Evolutionary conservation across 306 rosid species (phyloP).

Genomic region (Crataegus laevigata): DNA sequence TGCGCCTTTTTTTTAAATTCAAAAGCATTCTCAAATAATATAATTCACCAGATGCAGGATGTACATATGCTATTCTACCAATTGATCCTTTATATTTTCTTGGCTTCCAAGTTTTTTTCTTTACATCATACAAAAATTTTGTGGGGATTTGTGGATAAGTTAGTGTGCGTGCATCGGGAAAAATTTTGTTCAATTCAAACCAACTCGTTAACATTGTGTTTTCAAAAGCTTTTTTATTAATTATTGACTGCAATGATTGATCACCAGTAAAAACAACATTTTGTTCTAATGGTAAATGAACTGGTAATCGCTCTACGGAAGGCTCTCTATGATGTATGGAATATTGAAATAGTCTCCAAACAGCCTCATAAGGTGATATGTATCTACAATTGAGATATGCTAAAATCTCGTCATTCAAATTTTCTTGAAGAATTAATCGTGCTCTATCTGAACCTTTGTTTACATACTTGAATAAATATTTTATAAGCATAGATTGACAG

Average conservation of each 20-base stretch:
- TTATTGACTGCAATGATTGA: not conserved
- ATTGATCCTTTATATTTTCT: not conserved
- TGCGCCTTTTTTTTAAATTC: not conserved
- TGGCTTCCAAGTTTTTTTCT: not conserved
- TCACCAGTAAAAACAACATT: too few relatives aligned
- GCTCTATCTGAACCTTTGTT: too few relatives aligned
- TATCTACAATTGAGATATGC: too few relatives aligned
- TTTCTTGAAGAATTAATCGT: too few relatives aligned
- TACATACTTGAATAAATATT: too few relatives aligned
- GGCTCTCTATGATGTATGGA: too few relatives aligned
- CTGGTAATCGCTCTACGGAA: too few relatives aligned
- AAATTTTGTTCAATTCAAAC: not conserved
- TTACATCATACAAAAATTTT: not conserved
- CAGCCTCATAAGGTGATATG: not conserved
- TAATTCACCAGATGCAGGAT: not conserved
- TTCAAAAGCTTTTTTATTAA: not conserved
- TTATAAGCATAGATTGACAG: too few relatives aligned
- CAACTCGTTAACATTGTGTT: not conserved
- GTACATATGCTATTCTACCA: not conserved
- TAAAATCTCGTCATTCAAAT: too few relatives aligned
- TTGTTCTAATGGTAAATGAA: not conserved
- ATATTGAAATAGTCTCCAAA: too few relatives aligned
- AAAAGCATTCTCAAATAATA: not conserved
- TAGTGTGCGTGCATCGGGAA: not conserved
- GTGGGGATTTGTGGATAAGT: not conserved